Evolutionary conservation across 805 yeast species (phyloP).

Genomic region (Schwanniomyces occidentalis): DNA sequence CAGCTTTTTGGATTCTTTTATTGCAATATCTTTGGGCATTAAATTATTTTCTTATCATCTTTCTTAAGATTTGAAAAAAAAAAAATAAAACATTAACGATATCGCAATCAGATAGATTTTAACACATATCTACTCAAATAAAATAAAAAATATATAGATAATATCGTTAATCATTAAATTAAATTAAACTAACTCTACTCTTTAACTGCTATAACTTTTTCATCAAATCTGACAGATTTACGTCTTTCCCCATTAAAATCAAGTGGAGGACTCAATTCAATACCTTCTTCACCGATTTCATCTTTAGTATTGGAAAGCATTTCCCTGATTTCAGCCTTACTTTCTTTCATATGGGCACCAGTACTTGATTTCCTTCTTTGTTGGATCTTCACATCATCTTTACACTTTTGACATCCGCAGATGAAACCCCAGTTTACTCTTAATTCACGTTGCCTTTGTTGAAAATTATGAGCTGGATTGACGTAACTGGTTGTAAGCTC

Average conservation of each 20-base stretch:
- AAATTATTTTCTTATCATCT: too few species aligned
- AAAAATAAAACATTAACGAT: too few species aligned
- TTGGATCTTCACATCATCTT: slow-evolving; percentile 47
- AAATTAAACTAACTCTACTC: slow-evolving; percentile 5
- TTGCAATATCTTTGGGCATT: slow-evolving; percentile 3
- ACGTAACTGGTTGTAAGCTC: slow-evolving; percentile 72
- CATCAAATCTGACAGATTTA: slow-evolving; percentile 67
- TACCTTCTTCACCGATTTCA: slow-evolving; percentile 38
- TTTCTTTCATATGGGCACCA: slow-evolving; percentile 17
- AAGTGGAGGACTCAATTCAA: slow-evolving; percentile 47
- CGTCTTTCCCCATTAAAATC: slow-evolving; percentile 46
- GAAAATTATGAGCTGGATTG: slow-evolving; percentile 61
- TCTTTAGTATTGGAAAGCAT: slow-evolving; percentile 44
- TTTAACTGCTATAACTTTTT: slow-evolving; percentile 51
- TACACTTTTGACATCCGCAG: slow-evolving; percentile 69
- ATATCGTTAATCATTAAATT: too few species aligned
- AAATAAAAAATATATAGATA: too few species aligned
- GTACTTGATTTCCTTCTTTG: slow-evolving; percentile 48
- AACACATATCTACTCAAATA: too few species aligned
- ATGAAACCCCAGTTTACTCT: slow-evolving; percentile 79
- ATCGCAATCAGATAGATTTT: too few species aligned
- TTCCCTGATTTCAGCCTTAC: slow-evolving; percentile 43
- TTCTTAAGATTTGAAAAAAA: too few species aligned
- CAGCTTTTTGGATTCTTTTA: slow-evolving; percentile 21
- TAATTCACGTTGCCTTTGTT: slow-evolving; percentile 62